Percentiles rank a stretch among this genome's conserved stretches.
Conservation (phyloP, 1,284 basidiomycete species). For the Rhodotorula sp. region DNA sequence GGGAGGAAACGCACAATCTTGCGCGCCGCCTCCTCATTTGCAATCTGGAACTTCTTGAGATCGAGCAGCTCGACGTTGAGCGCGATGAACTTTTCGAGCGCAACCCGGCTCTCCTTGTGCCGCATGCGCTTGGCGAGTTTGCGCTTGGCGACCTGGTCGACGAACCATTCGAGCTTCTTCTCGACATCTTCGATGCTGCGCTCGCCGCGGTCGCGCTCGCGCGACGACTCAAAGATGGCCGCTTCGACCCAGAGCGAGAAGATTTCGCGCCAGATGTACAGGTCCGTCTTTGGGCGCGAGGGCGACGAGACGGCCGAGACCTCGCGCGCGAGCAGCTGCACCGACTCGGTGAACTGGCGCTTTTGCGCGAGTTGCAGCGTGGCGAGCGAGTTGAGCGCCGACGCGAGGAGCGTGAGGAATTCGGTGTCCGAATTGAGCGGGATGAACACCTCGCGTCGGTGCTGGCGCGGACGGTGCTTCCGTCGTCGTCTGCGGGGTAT, state of each 20-base stretch:
- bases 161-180: conserved; percentile 68
- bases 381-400: conserved; percentile 70
- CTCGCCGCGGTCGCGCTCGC: conserved; percentile 71
- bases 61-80: conserved; percentile 81
- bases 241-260: conserved; percentile 80
- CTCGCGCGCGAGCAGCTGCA: conserved; percentile 66
- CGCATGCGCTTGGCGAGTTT: conserved; percentile 66
- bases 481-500: neutral
- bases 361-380: conserved; percentile 66
- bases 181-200: conserved; percentile 71
- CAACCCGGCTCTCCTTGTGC: conserved; percentile 64
- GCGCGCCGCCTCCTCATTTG: conserved; percentile 77
- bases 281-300: conserved; percentile 61
- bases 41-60: conserved; percentile 72
- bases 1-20: conserved; percentile 48
- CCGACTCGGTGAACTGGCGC: conserved; percentile 64
- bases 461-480: conserved; percentile 28
- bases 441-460: conserved; percentile 65
- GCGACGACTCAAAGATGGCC: conserved; percentile 79
- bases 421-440: conserved; percentile 75
- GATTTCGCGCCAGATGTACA: conserved; percentile 91
- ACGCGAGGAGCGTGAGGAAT: conserved; percentile 77
- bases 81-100: conserved; percentile 75
- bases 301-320: conserved; percentile 55
- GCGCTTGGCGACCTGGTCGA: conserved; percentile 64